A percentile compares a stretch with the other conserved stretches of the same genome.
Conservation (phyloP, 306 rosid genomes). For the Heteromeles arbutifolia region DNA sequence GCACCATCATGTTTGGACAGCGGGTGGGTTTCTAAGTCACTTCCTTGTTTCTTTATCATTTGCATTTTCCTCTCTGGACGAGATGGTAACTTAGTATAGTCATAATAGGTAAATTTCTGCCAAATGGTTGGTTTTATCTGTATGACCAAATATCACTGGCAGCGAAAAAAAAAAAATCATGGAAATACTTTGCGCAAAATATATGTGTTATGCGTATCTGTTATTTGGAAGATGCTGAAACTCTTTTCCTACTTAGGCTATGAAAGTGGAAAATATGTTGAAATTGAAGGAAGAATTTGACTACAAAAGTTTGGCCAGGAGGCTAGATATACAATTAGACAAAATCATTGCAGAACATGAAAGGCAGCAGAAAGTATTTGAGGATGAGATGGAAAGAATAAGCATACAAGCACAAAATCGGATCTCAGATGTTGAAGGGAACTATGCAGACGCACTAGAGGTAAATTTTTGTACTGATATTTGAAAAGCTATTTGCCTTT, state of each 20-base stretch:
- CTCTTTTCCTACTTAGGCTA: constrained; percentile 53
- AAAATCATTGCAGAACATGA: constrained; percentile 93
- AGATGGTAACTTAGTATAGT: not conserved
- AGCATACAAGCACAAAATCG: constrained; percentile 56
- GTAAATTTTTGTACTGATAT: constrained; percentile 33
- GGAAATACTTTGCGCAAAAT: constrained; percentile 10
- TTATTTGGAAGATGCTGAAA: constrained; percentile 26
- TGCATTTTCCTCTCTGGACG: not conserved
- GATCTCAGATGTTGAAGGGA: constrained; percentile 71
- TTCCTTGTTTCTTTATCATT: constrained; percentile 5
- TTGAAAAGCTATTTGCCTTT: not conserved
- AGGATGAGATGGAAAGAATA: constrained; percentile 75
- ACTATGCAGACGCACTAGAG: constrained; percentile 69
- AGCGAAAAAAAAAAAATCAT: not conserved
- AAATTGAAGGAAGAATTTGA: constrained; percentile 95
- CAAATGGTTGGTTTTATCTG: constrained; percentile 3
- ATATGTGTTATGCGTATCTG: not conserved
- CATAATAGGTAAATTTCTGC: not conserved
- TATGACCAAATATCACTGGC: not conserved
- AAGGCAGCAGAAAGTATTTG: constrained; percentile 91
- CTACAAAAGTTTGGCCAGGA: constrained; percentile 90
- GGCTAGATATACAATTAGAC: constrained; percentile 82
- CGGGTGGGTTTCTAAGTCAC: constrained; percentile 52
- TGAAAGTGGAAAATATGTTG: constrained; percentile 99
- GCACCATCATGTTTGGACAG: constrained; percentile 98